Evolutionary conservation across 805 yeast genomes (phyloP), one percentile per base, ranked within the genome.

Genomic region (Lipomyces oligophaga): DNA sequence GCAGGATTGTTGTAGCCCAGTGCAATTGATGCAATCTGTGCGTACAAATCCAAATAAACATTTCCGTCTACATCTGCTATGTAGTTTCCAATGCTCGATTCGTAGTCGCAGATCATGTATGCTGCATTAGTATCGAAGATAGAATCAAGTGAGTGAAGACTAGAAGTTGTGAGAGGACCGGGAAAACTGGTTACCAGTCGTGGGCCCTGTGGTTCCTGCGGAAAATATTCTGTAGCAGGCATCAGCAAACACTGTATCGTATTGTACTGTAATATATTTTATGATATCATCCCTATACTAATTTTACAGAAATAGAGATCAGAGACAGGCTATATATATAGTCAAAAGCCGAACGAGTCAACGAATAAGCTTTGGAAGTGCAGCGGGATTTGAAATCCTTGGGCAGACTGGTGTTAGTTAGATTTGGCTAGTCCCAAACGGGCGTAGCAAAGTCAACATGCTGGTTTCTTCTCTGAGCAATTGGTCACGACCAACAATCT

Each of bases 1-100:
- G 77, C 81, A 18, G 94, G 94, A 71, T 85, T 82, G 73, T 85
- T 85, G 77, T 85, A 85, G 39, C 95, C 95, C 50, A 85, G 73
- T 15, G 93, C 82, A 57, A 85, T 84, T 11, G 94, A 85, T 10
- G 95, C 85, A 59, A 85, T 83, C 70, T 85, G 95, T 36, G 86
- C 83, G 63, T 85, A 85, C 33, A 80, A 79, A 64, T 85, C 95
- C 60, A 85, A 76, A 61, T 74, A 71, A 30, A 69, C 63, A 72
- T 86, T 85, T 38, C 94, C 95, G 61, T 85, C 95, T 26, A 74
- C 83, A 61, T 85, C 95, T 42, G 74, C 82, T 38, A 85, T 74
- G 70, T 84, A 85, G 76, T 85, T 85, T 64, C 95, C 95, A 28
- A 61, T 45, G 2, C 93, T 83, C 64, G 81, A 81, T 43, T 72